phyloP scores from a whole-genome alignment of 2,329 filamentous ascomycete genomes.

The Ophiocordyceps camponoti-rufipedis region DNA sequence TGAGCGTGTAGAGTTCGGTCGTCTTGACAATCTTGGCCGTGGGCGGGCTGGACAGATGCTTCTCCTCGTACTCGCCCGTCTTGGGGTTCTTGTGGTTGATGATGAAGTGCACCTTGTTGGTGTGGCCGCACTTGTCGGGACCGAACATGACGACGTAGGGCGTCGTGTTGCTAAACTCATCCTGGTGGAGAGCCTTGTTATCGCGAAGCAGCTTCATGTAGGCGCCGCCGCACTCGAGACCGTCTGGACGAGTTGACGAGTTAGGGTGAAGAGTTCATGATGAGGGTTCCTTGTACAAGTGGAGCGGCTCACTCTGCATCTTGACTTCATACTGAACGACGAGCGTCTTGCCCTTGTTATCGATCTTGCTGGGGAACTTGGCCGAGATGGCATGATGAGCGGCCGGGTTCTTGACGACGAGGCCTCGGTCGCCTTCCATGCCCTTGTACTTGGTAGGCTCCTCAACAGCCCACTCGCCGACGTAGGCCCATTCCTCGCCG shows the following conservation, averaged over 20 bases:
- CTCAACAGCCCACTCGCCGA: slow-evolving; percentile 93
- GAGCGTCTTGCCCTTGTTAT: slow-evolving; percentile 92
- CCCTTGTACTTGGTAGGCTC: slow-evolving; percentile 82
- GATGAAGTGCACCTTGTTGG: slow-evolving; percentile 98
- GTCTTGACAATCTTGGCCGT: slow-evolving; percentile 80
- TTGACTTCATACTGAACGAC: slow-evolving; percentile 99
- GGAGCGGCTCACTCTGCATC: slow-evolving; percentile 66
- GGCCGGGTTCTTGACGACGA: slow-evolving; percentile 94
- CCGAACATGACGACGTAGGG: slow-evolving; percentile 99
- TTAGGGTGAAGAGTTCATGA: not conserved
- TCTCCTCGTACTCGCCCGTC: slow-evolving; percentile 99
- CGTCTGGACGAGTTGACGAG: slow-evolving; percentile 34
- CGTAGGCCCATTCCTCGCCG: slow-evolving; percentile 70
- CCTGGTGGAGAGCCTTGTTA: slow-evolving; percentile 88
- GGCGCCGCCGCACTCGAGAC: slow-evolving; percentile 91
- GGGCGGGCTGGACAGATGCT: slow-evolving; percentile 78
- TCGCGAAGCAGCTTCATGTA: slow-evolving; percentile 98
- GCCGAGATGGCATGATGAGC: slow-evolving; percentile 98
- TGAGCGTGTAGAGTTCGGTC: slow-evolving; percentile 86
- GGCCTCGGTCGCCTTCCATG: slow-evolving; percentile 86
- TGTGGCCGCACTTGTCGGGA: slow-evolving; percentile 96
- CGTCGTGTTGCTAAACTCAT: slow-evolving; percentile 94
- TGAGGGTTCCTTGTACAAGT: not conserved
- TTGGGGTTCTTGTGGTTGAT: slow-evolving; percentile 99
- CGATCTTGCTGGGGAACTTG: slow-evolving; percentile 91